These are phyloP conservation scores for Diacronema lutheri DNA, from an alignment of 78 protist species.

Conservation along the genomic window DNA sequence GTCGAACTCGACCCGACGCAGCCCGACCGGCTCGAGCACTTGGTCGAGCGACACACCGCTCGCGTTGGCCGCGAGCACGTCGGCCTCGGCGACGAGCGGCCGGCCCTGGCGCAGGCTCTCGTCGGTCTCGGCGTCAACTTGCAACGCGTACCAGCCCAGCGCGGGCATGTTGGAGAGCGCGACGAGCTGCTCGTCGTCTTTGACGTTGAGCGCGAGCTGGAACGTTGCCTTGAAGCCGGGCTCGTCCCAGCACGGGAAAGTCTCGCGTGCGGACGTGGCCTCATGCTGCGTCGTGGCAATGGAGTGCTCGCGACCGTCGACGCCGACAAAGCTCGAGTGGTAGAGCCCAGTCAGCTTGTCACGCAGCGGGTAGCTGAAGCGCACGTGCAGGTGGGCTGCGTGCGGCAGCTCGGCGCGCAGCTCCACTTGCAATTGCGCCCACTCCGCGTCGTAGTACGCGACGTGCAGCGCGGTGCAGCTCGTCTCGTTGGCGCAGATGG, in stretches of 20 bases:
- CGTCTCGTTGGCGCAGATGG: too few species aligned
- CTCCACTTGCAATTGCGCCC: too few species aligned
- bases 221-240: constrained; percentile 51
- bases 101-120: not conserved
- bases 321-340: not conserved
- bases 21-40: not conserved
- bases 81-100: not conserved
- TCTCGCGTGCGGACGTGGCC: constrained; percentile 47
- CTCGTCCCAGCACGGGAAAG: constrained; percentile 54
- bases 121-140: not conserved
- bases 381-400: too few species aligned
- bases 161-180: constrained; percentile 49
- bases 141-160: not conserved
- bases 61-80: not conserved
- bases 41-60: not conserved
- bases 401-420: too few species aligned
- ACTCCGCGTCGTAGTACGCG: too few species aligned
- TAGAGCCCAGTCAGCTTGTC: not conserved
- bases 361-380: not conserved
- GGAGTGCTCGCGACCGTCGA: not conserved
- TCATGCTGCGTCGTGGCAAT: constrained; percentile 44
- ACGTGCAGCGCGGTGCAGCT: too few species aligned
- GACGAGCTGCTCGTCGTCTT: not conserved
- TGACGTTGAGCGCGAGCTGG: not conserved
- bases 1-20: not conserved